Base-by-base conservation (phyloP, 2,329 filamentous ascomycete genomes). In the Atkinsonella hypoxylon region DNA sequence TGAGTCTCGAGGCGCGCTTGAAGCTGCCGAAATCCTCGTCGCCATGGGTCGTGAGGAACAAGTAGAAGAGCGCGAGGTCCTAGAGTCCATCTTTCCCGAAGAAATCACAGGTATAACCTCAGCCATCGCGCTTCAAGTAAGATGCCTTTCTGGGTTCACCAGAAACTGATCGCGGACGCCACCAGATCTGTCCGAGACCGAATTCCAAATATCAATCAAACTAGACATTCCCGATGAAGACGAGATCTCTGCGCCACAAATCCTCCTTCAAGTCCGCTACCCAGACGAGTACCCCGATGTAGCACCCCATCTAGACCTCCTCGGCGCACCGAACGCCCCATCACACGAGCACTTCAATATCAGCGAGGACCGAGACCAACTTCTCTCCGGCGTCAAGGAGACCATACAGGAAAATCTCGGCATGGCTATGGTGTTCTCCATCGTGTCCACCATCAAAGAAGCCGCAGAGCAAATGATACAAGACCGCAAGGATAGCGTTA, bases 61-160 rank as follows among this genome's bases (percentile, higher is more conserved):
- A 68, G 72, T 83, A 57, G 93, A 98, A 72, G 93, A 98, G 77
- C 84, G 90, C 55, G 93, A 98, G 69, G 91, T 98, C 60, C 88
- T 98, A 65, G 89, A 95, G 64, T 96, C 91, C 54, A 98, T 98
- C 64, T 98, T 97, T 60, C 89, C 93, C 1, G 91, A 98, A 54
- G 93, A 98, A 72, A 95, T 98, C 59, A 91, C 84, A 78, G 86
- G 89, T 91, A 62, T 45, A 11, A 20, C 2, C 32, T n/a, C 43
- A 4, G 8, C 31, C 32, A 26, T 41, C 11, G 10, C 11, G 15
- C 15, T 13, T 47, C 26, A 26, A 26, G 4, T 26, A 8, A 26
- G 26, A 26, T 26, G 26, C 26, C 7, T 7, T 26, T 8, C 26
- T 26, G 26, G 26, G 5, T 26, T 26, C 8, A 26, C 26, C 26